Evolutionary conservation across 176 grass and related monocot genomes (phyloP).

Genomic region (Carex parvula): DNA sequence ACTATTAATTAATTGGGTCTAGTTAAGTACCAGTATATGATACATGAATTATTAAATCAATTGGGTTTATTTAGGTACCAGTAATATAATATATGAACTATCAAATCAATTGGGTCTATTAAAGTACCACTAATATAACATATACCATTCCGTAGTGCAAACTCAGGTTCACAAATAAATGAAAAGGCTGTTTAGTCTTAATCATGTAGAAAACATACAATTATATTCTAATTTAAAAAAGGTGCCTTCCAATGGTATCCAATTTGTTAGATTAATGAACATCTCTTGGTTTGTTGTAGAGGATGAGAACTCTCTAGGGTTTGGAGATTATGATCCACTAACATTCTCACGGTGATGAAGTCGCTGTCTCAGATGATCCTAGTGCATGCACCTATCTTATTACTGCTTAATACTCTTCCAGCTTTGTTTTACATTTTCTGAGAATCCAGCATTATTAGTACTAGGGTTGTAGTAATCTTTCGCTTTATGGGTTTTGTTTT

Average conservation of each 20-base stretch:
- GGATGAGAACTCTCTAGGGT: not conserved
- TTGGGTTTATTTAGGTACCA: not conserved
- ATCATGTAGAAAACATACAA: not conserved
- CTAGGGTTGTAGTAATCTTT: not conserved
- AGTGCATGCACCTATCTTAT: not conserved
- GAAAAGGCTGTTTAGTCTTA: not conserved
- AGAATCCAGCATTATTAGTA: not conserved
- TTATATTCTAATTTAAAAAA: not conserved
- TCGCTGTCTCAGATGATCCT: not conserved
- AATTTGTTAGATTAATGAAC: not conserved
- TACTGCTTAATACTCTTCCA: not conserved
- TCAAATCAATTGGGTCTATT: not conserved
- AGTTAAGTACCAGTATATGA: not conserved
- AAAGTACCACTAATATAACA: not conserved
- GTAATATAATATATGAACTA: not conserved
- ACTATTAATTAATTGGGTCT: not conserved
- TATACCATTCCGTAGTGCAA: not conserved
- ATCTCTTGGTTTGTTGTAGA: not conserved
- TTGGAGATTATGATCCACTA: not conserved
- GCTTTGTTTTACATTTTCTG: not conserved
- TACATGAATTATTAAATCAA: not conserved
- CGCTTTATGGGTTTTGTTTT: not conserved
- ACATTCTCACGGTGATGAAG: not conserved
- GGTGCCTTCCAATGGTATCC: not conserved
- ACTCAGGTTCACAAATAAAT: not conserved